These are phyloP conservation scores for Senna tora DNA, from an alignment of 306 rosid species.

Conservation along the genomic window DNA sequence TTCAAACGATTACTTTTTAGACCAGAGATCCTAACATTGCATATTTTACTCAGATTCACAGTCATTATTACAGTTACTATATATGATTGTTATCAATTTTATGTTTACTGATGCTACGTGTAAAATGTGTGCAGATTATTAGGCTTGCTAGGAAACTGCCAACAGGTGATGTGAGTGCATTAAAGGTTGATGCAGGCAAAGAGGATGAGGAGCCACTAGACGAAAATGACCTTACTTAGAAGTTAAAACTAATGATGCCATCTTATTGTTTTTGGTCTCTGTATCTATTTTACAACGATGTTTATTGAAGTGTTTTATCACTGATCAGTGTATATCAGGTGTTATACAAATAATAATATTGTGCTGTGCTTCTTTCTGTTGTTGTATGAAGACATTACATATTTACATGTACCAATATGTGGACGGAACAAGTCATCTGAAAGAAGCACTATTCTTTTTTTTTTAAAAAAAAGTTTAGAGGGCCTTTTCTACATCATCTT, in stretches of 20 bases:
- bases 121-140: conserved; percentile 66
- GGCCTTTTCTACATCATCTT: too few relatives aligned
- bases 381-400: background rate
- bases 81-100: background rate
- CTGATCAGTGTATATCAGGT: conserved; percentile 31
- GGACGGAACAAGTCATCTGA: conserved; percentile 1
- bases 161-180: conserved; percentile 74
- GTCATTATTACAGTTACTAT: conserved; percentile 1
- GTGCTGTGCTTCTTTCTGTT: background rate
- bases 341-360: conserved; percentile 24
- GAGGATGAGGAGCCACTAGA: conserved; percentile 69
- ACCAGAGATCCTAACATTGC: conserved; percentile 10
- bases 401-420: background rate
- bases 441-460: background rate
- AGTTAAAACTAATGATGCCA: conserved; percentile 5
- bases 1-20: background rate
- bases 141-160: conserved; percentile 92
- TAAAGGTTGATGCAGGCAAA: conserved; percentile 44
- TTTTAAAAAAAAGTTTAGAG: background rate
- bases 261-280: background rate
- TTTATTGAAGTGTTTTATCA: conserved; percentile 10
- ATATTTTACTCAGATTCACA: background rate
- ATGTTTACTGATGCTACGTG: background rate
- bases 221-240: conserved; percentile 86
- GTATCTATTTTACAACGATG: conserved; percentile 1